phyloP scores from a whole-genome alignment of 495 filamentous ascomycete genomes.

The Penicillium parvum region DNA sequence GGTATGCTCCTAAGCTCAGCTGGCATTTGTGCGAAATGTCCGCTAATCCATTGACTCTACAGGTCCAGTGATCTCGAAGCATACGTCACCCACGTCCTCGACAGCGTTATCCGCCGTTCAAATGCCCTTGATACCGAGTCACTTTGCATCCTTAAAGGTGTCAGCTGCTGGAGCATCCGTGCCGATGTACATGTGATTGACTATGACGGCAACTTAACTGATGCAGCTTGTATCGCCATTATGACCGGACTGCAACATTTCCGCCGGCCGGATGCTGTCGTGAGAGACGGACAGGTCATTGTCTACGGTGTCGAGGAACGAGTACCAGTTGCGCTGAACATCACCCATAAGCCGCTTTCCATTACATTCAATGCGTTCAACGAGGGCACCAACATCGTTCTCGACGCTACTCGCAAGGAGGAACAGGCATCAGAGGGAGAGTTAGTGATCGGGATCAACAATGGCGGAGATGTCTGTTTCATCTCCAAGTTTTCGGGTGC shows the following conservation, averaged over 20 bases:
- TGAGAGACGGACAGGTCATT: slow-evolving; percentile 74
- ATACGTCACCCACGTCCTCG: slow-evolving; percentile 78
- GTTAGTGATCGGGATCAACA: slow-evolving; percentile 80
- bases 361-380: slow-evolving; percentile 80
- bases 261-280: slow-evolving; percentile 77
- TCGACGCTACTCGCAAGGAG: slow-evolving; percentile 78
- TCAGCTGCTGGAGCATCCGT: slow-evolving; percentile 84
- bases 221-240: slow-evolving; percentile 78
- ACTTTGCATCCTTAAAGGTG: slow-evolving; percentile 83
- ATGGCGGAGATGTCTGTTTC: slow-evolving; percentile 86
- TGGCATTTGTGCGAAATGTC: not conserved
- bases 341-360: slow-evolving; percentile 86
- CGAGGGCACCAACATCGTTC: slow-evolving; percentile 58
- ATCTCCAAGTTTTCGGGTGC: slow-evolving; percentile 82
- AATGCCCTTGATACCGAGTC: slow-evolving; percentile 91
- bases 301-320: slow-evolving; percentile 80
- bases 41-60: not conserved
- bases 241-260: slow-evolving; percentile 88
- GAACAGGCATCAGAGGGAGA: slow-evolving; percentile 83
- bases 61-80: slow-evolving; percentile 75
- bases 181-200: slow-evolving; percentile 87
- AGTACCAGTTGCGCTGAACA: slow-evolving; percentile 80
- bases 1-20: slow-evolving; percentile 41
- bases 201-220: slow-evolving; percentile 83
- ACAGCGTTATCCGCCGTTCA: slow-evolving; percentile 89